Base-by-base conservation (phyloP, 768 basidiomycete species). In the Mycena latifolia region DNA sequence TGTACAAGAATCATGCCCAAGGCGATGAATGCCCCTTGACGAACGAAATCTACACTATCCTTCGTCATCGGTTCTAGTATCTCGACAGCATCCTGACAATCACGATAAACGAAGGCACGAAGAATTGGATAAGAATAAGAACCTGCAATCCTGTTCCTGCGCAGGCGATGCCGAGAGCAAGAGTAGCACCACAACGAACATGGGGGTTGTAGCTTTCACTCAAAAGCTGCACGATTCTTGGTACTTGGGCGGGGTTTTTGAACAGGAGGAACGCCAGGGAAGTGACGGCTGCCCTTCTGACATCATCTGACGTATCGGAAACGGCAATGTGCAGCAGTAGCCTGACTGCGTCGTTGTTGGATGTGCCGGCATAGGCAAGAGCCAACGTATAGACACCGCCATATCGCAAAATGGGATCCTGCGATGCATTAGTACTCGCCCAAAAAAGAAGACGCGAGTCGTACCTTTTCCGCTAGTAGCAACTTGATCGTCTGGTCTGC, bases 161-260 rank as follows among this genome's bases (percentile, higher is more conserved):
- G 73, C 98, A 99, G 18, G 96, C 94, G 72, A 99, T 95, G 68
- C 98, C 98, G 25, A 99, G 84, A 24, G 98, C 98, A 33, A 99
- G 85, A 6, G 97, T 98, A 29, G 96, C 96, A 69, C 97, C 97
- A 67, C 97, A 98, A 46, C 98, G 88, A 25, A 99, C 98, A 76
- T 99, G 97, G 17, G 98, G 98, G 75, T 99, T 99, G 79, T 99
- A 99, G 73, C 95, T 97, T 82, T 99, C 98, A 69, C 94, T 95
- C 55, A 99, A 82, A 18, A 99, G 86, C 76, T 99, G 98, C 8
- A 99, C 98, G 64, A 99, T 94, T 48, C 98, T 86, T 22, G 98
- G 98, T 2, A 99, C 96, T 81, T 98, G 96, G 15, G 88, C 87
- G 15, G 98, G 96, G 77, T 93, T 98, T 80, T 98, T 95, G 88